Conservation (phyloP, 2,329 filamentous ascomycete species). For the Aspergillus sergii region DNA sequence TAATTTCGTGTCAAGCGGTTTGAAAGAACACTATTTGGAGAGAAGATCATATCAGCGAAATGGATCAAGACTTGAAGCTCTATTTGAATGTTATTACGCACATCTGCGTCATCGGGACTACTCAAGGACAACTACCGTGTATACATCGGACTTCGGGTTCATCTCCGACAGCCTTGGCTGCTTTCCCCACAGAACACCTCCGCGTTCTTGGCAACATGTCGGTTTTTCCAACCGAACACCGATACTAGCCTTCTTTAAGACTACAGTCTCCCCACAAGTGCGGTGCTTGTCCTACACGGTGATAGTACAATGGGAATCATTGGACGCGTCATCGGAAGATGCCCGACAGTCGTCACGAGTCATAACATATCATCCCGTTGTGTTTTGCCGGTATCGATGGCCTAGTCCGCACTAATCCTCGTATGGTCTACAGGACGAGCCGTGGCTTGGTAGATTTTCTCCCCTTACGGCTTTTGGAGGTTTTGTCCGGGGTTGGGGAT, state of each 20-base stretch:
- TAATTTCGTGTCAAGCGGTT: conserved; percentile 23
- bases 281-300: conserved; percentile 2
- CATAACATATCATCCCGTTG: conserved; percentile 1
- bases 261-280: neutral
- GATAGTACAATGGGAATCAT: conserved; percentile 14
- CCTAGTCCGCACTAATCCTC: neutral
- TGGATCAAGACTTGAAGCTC: conserved; percentile 5
- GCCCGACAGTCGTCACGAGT: conserved; percentile 14
- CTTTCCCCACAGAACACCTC: neutral
- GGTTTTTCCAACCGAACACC: conserved; percentile 25
- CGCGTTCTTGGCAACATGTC: conserved; percentile 8
- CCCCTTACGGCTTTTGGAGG: conserved; percentile 15
- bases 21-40: neutral
- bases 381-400: neutral
- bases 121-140: neutral
- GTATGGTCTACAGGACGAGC: neutral
- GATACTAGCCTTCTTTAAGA: conserved; percentile 18
- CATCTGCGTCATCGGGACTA: neutral
- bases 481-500: conserved; percentile 22
- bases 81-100: conserved; percentile 24
- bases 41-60: neutral
- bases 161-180: conserved; percentile 27
- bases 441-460: conserved; percentile 1
- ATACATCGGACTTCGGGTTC: conserved; percentile 33
- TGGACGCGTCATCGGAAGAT: conserved; percentile 23